Evolutionary conservation across 2,329 filamentous ascomycete species (phyloP).

Genomic region (Ophiostoma sp.): DNA sequence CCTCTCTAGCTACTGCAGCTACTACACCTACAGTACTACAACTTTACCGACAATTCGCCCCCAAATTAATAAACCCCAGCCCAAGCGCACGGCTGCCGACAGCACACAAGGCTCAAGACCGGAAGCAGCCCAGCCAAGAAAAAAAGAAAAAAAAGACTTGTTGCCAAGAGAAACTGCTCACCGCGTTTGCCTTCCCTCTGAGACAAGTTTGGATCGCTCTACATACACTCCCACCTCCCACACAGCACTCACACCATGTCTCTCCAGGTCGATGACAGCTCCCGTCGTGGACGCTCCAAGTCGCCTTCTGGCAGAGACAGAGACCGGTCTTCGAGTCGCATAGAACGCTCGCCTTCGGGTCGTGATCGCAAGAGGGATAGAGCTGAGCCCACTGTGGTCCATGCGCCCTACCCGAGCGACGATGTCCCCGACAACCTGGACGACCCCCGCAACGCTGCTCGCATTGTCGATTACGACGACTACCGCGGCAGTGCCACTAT

Average conservation of each 20-base stretch:
- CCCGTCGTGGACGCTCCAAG: conserved; percentile 44
- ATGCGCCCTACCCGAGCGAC: conserved; percentile 42
- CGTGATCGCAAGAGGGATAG: conserved; percentile 26
- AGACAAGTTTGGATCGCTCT: background rate
- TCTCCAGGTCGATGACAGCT: conserved; percentile 44
- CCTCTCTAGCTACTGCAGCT: background rate
- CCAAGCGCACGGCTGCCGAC: background rate
- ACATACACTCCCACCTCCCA: background rate
- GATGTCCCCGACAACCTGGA: conserved; percentile 33
- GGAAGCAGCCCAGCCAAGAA: background rate
- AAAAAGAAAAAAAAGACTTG: background rate
- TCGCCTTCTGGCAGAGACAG: conserved; percentile 41
- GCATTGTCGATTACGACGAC: conserved; percentile 34
- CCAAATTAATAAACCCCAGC: background rate
- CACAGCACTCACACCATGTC: conserved; percentile 32
- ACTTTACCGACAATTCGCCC: background rate
- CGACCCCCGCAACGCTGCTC: conserved; percentile 32
- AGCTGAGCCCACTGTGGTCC: conserved; percentile 33
- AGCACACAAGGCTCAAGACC: background rate
- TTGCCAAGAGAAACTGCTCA: background rate
- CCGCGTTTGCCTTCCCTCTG: background rate
- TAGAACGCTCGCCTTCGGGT: conserved; percentile 25
- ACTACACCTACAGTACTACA: background rate
- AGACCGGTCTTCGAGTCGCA: conserved; percentile 30
- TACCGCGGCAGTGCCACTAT: conserved; percentile 30